A percentile compares a stretch with the other conserved stretches of the same genome.
Evolutionary conservation across 2,329 filamentous ascomycete genomes (phyloP).

Genomic region (Pseudogymnoascus sp.): DNA sequence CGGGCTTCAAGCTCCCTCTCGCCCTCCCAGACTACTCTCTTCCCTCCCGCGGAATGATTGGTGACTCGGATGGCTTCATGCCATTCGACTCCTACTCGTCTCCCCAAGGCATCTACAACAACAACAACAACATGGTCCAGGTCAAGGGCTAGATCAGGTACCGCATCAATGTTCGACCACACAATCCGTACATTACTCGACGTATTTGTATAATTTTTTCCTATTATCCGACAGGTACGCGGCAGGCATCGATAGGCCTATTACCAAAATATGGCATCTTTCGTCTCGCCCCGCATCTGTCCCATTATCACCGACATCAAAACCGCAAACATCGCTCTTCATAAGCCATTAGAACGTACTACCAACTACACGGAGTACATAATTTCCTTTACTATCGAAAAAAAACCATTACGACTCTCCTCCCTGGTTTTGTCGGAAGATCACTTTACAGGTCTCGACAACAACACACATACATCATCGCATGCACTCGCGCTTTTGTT

Average conservation of each 20-base stretch:
- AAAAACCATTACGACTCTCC: neutral
- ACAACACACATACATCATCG: neutral
- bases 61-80: conserved; percentile 18
- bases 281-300: neutral
- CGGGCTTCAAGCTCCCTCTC: conserved; percentile 43
- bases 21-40: conserved; percentile 15
- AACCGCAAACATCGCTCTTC: conserved; percentile 1
- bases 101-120: neutral
- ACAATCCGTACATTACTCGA: neutral
- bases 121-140: conserved; percentile 23
- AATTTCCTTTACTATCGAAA: neutral
- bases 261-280: neutral
- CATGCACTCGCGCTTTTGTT: neutral
- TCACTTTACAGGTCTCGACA: neutral
- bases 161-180: conserved; percentile 5
- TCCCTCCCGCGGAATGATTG: conserved; percentile 20
- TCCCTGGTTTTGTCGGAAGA: neutral
- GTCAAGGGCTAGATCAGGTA: conserved; percentile 18
- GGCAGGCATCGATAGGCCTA: neutral
- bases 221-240: neutral
- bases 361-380: conserved; percentile 1
- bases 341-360: neutral
- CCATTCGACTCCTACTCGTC: conserved; percentile 14
- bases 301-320: neutral
- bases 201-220: conserved; percentile 1